Base-by-base conservation (phyloP, 495 filamentous ascomycete species). In the Penicillium flavigenum region DNA sequence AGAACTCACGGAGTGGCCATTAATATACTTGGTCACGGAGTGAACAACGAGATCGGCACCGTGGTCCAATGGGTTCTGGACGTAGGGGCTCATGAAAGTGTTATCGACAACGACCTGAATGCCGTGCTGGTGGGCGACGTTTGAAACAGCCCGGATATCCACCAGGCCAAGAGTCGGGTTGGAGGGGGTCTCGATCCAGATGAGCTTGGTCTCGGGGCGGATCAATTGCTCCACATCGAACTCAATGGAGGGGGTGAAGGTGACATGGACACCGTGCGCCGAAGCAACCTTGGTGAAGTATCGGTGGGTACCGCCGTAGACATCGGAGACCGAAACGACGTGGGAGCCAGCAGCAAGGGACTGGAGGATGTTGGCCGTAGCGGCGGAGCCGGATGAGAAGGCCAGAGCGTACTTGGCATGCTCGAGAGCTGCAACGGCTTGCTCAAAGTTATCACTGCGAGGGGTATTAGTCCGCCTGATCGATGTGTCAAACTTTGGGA, bases 21-120 rank as follows among this genome's bases (percentile, higher is more conserved):
- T 99, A 72, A 99, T 98, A 76, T 98, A 99, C 73, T 99, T 99
- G 8, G 94, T 99, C n/a, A 99, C 94, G 39, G 88, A 92, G 79
- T 99, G 94, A n/a, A 98, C 86, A 43, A 98, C 94, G 46, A 99
- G 92, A 68, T 99, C 95, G 36, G 94, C 94, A 63, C 94, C 94
- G 73, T 95, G 91, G 63, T 92, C 85, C 26, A 99, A 81, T 2
- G 94, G 94, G 71, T 97, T 98, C 73, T 99, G 94, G 24, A 98
- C 81, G 69, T 98, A 99, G 26, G 94, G 94, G 58, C 85, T 90
- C 64, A 99, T 76, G 79, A 99, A 99, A 3, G 94, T 99, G 79
- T 99, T 99, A 75, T 99, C 94, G 3, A 99, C 94, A 5, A 99
- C 95, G 10, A 99, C 94, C 62, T 89, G 76, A 57, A 99, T 91